A percentile compares a stretch with the other conserved stretches of the same genome.
These are phyloP conservation scores for Leccinum griseonigrum DNA, from an alignment of 1,284 basidiomycete species.

Conservation along the genomic window DNA sequence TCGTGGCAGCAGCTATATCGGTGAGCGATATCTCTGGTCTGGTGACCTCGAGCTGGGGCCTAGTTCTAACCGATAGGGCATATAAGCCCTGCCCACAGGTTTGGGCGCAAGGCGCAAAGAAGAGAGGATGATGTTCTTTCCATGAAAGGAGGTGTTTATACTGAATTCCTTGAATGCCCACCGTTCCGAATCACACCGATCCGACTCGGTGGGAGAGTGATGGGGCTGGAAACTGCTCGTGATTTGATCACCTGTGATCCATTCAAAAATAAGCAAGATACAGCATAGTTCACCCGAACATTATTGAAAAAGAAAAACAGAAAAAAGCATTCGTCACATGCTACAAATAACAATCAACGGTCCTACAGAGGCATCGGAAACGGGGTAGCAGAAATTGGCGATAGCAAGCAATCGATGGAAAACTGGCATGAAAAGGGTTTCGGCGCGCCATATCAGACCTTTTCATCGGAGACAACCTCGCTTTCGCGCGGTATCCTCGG, in stretches of 20 bases:
- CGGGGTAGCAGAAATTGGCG: background rate
- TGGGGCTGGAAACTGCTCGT: background rate
- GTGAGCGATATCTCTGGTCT: background rate
- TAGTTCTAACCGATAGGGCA: background rate
- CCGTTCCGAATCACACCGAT: no score
- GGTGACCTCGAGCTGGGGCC: background rate
- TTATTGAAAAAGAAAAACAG: background rate
- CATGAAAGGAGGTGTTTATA: background rate
- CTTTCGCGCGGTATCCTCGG: background rate
- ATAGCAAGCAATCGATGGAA: background rate
- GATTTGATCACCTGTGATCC: constrained; percentile 2
- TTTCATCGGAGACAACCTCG: background rate
- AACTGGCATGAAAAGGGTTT: background rate
- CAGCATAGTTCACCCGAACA: background rate
- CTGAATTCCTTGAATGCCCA: background rate
- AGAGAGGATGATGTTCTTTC: background rate
- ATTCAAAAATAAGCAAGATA: constrained; percentile 8
- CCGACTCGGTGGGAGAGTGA: background rate
- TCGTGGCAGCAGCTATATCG: background rate
- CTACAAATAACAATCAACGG: background rate
- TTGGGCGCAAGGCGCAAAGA: background rate
- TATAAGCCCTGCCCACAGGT: background rate
- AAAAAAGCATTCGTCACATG: background rate
- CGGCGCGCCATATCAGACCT: constrained; percentile 1
- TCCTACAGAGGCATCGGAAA: constrained; percentile 1